phyloP scores from a whole-genome alignment of 805 yeast genomes.

The Ogataea degrootiae region DNA sequence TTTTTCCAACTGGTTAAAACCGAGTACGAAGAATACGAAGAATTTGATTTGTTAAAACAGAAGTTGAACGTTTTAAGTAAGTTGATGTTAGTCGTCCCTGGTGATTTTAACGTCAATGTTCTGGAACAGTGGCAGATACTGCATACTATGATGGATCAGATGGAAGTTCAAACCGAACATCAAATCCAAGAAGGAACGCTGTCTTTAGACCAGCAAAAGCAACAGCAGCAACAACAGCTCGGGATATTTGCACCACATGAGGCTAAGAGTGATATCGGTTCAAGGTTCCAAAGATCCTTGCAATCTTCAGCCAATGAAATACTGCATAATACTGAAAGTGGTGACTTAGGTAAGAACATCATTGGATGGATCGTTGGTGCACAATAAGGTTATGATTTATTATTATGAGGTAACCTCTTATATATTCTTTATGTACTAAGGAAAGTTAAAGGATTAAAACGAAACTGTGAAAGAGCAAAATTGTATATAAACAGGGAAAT shows the following conservation, averaged over 20 bases:
- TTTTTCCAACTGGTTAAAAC: slow-evolving; percentile 68
- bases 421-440: too few relatives aligned
- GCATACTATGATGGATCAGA: slow-evolving; percentile 29
- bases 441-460: too few relatives aligned
- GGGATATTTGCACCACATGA: too few relatives aligned
- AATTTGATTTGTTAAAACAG: slow-evolving; percentile 6
- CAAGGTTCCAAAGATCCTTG: slow-evolving; percentile 25
- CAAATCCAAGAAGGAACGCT: neutral
- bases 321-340: slow-evolving; percentile 14
- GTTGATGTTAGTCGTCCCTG: slow-evolving; percentile 47
- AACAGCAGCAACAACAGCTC: neutral
- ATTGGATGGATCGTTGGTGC: slow-evolving; percentile 35
- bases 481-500: too few relatives aligned
- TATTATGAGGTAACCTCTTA: too few relatives aligned
- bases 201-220: neutral
- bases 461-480: too few relatives aligned
- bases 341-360: slow-evolving; percentile 29
- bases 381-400: slow-evolving; percentile 4
- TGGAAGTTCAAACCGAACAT: slow-evolving; percentile 8
- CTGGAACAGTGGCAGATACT: slow-evolving; percentile 60
- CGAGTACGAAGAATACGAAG: slow-evolving; percentile 21
- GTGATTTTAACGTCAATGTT: slow-evolving; percentile 50
- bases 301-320: slow-evolving; percentile 25
- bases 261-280: slow-evolving; percentile 18
- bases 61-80: slow-evolving; percentile 55